A percentile compares a stretch with the other conserved stretches of the same genome.
Conservation (phyloP, 2,329 filamentous ascomycete genomes). For the Hymenoscyphus albidus region DNA sequence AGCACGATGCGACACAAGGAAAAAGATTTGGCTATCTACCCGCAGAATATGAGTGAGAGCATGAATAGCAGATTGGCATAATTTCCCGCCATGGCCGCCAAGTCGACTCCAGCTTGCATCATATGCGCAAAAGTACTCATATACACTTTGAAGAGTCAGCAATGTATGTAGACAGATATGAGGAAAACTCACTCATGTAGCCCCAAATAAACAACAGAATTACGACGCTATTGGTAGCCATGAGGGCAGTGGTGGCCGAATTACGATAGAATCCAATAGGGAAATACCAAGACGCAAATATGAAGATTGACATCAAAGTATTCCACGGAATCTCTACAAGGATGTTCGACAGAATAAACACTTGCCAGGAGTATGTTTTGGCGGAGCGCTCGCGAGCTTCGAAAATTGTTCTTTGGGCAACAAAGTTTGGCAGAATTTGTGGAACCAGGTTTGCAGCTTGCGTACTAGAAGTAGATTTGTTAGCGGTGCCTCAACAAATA, state of each 20-base stretch:
- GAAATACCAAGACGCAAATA: constrained; percentile 83
- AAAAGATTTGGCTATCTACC: constrained; percentile 17
- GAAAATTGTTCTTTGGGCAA: constrained; percentile 52
- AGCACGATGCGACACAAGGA: not conserved
- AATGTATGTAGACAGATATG: not conserved
- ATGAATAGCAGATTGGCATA: constrained; percentile 73
- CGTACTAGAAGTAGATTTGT: constrained; percentile 32
- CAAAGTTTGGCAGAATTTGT: constrained; percentile 71
- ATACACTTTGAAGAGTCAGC: constrained; percentile 47
- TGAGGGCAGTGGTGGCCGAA: constrained; percentile 56
- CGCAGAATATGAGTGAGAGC: constrained; percentile 70
- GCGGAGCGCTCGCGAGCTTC: constrained; percentile 67
- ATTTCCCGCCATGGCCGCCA: constrained; percentile 72
- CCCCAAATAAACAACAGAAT: constrained; percentile 74
- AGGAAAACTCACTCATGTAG: constrained; percentile 51
- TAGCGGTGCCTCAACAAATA: not conserved
- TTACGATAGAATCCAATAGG: constrained; percentile 69
- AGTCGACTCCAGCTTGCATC: constrained; percentile 71
- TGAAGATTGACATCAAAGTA: constrained; percentile 63
- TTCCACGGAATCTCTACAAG: constrained; percentile 86
- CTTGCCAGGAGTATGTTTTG: constrained; percentile 73
- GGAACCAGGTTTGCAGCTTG: constrained; percentile 69
- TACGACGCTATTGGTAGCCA: constrained; percentile 66
- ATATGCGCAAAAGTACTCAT: constrained; percentile 77
- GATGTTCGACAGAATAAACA: constrained; percentile 69